These are phyloP conservation scores for Brassica juncea DNA, from an alignment of 345 rosid genomes.

Conservation along the genomic window DNA sequence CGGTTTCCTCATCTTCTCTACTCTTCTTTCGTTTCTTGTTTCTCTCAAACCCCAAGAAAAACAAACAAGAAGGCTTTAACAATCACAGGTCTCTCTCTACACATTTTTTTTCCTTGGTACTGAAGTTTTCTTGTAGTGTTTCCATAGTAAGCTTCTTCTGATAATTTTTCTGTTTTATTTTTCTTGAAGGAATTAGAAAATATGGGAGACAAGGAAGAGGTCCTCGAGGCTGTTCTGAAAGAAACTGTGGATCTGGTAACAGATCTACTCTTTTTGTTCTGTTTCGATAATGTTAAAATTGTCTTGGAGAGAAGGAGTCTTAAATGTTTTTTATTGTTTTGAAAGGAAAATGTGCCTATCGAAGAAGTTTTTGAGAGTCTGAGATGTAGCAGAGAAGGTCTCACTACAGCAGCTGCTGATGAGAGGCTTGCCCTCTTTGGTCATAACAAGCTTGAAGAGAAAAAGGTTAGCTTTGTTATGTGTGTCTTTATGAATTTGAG, in stretches of 20 bases:
- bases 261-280: constrained; percentile 52
- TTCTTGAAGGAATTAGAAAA: constrained; percentile 15
- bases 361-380: constrained; percentile 94
- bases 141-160: background rate
- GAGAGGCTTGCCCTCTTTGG: constrained; percentile 93
- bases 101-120: background rate
- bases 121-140: constrained; percentile 8
- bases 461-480: constrained; percentile 47
- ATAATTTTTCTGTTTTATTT: background rate
- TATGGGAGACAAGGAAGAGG: constrained; percentile 78
- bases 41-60: constrained; percentile 2
- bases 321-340: constrained; percentile 11
- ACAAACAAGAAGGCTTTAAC: background rate
- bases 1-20: constrained; percentile 35
- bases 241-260: constrained; percentile 98
- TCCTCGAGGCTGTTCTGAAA: constrained; percentile 89
- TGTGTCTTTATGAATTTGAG: background rate
- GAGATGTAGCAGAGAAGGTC: constrained; percentile 95
- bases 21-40: constrained; percentile 17
- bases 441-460: constrained; percentile 96
- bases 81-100: constrained; percentile 6
- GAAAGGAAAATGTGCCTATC: constrained; percentile 94
- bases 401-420: constrained; percentile 75
- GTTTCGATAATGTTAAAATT: constrained; percentile 11
- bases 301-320: constrained; percentile 14